Conservation (phyloP, 495 filamentous ascomycete genomes). For the Clavariopsis aquatica region DNA sequence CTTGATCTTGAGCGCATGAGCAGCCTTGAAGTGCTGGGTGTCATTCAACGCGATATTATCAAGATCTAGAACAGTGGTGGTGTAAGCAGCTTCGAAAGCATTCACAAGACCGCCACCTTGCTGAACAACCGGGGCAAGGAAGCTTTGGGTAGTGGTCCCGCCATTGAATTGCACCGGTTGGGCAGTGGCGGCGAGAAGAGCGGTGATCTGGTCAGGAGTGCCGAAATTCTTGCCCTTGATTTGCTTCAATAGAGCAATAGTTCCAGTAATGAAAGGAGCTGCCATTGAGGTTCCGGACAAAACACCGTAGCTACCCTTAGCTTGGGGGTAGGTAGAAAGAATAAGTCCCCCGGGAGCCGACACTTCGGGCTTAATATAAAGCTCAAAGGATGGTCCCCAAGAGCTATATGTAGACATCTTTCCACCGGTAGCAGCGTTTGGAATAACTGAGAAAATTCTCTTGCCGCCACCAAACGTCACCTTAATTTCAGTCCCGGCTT, state of each 20-base stretch:
- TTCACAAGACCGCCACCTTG: conserved; percentile 60
- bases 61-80: conserved; percentile 54
- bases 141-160: conserved; percentile 44
- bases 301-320: conserved; percentile 7
- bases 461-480: conserved; percentile 1
- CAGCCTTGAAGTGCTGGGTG: conserved; percentile 43
- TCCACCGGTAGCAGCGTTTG: conserved; percentile 3
- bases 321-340: conserved; percentile 5
- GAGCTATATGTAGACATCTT: conserved; percentile 1
- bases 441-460: background rate
- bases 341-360: conserved; percentile 8
- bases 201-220: background rate
- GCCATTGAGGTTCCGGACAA: conserved; percentile 14
- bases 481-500: background rate
- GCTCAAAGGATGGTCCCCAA: conserved; percentile 13
- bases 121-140: conserved; percentile 57
- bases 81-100: conserved; percentile 58
- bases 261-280: background rate
- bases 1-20: conserved; percentile 53
- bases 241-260: conserved; percentile 2
- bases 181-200: conserved; percentile 6
- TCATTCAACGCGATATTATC: conserved; percentile 43
- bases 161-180: conserved; percentile 47
- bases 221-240: background rate
- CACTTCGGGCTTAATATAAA: conserved; percentile 11